These are phyloP conservation scores for Immersiella caudata DNA, from an alignment of 495 filamentous ascomycete species.

Conservation along the genomic window DNA sequence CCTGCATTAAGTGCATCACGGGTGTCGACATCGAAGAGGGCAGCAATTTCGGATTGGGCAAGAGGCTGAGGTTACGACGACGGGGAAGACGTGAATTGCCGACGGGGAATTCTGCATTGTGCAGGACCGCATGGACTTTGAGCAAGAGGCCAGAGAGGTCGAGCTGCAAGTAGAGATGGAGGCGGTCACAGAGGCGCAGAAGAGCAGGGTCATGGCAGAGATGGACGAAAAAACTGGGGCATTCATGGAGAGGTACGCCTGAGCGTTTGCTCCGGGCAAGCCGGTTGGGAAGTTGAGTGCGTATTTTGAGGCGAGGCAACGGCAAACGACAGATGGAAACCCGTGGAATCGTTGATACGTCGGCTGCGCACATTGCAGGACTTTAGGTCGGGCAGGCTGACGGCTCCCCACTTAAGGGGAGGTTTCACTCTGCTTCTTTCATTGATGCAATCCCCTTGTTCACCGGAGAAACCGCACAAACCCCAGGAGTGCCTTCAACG, in stretches of 20 bases:
- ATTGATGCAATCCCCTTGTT: no score
- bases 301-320: constrained; percentile 38
- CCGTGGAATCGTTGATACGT: background rate
- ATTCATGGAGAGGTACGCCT: constrained; percentile 44
- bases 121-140: constrained; percentile 40
- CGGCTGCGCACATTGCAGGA: no score
- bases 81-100: constrained; percentile 36
- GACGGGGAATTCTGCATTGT: constrained; percentile 41
- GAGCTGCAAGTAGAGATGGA: constrained; percentile 34
- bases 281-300: constrained; percentile 46
- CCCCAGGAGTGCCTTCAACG: no score
- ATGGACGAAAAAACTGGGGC: constrained; percentile 39
- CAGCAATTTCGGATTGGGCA: constrained; percentile 31
- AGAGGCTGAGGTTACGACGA: constrained; percentile 36
- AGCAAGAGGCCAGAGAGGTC: constrained; percentile 45
- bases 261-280: constrained; percentile 38
- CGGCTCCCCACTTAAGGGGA: no score
- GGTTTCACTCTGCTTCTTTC: no score
- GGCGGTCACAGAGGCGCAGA: constrained; percentile 24
- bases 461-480: no score
- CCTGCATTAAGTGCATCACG: constrained; percentile 8
- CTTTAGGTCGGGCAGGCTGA: no score
- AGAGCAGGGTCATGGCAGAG: constrained; percentile 30
- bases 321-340: background rate
- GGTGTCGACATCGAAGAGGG: background rate